Evolutionary conservation across 345 rosid species (phyloP).

Genomic region (Lenwebbia sp.): DNA sequence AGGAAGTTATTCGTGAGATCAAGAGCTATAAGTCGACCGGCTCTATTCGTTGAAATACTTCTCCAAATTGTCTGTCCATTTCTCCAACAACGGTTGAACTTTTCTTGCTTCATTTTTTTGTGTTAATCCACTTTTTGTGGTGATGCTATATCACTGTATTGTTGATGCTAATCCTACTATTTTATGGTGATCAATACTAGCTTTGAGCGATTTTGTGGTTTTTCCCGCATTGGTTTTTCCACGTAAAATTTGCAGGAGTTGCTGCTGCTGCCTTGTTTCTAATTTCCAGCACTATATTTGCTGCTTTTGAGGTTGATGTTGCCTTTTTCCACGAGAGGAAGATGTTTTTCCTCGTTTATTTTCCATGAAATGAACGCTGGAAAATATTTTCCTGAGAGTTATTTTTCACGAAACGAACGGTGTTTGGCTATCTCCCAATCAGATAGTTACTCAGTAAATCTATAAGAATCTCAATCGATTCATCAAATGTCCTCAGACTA

Average conservation of each 20-base stretch:
- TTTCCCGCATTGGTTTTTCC: accelerated
- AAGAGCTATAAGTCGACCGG: not conserved
- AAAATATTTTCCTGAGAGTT: too few species aligned
- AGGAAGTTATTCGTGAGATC: not conserved
- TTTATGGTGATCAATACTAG: not conserved
- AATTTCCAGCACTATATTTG: not conserved
- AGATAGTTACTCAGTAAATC: not conserved
- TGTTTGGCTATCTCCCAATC: not conserved
- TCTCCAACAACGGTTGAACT: not conserved
- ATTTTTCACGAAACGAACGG: too few species aligned
- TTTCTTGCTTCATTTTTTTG: not conserved
- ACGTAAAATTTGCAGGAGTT: not conserved
- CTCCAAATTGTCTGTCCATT: not conserved
- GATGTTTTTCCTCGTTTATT: too few species aligned
- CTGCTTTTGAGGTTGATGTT: not conserved
- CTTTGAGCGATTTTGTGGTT: not conserved
- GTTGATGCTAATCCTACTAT: accelerated
- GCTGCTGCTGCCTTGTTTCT: not conserved
- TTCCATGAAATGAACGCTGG: too few species aligned
- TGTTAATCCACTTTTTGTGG: not conserved
- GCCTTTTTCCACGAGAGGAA: not conserved
- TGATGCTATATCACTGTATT: not conserved
- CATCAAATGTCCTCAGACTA: not conserved
- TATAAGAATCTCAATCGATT: not conserved
- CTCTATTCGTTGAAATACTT: not conserved